Conservation (phyloP, 176 grass and related monocot species). For the Echinochloa phyllopogon region DNA sequence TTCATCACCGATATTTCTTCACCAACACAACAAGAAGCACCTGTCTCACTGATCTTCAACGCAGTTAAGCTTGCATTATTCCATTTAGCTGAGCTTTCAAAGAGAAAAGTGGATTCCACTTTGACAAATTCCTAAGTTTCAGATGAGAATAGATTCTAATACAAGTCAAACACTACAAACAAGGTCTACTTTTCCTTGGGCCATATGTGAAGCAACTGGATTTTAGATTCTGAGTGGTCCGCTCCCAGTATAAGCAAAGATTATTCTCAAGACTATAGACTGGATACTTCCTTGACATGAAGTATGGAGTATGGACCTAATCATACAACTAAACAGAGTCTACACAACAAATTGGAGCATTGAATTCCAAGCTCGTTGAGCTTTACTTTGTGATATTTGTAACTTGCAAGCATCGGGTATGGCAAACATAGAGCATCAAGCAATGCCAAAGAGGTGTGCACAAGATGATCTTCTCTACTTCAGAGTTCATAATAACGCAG, state of each 20-base stretch:
- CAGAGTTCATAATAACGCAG: slow-evolving; percentile 31
- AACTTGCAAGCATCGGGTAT: slow-evolving; percentile 35
- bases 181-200: slow-evolving; percentile 41
- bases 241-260: slow-evolving; percentile 26
- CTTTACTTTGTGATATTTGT: slow-evolving; percentile 16
- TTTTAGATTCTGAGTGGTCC: slow-evolving; percentile 25
- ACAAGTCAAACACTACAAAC: slow-evolving; percentile 26
- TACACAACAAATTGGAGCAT: slow-evolving; percentile 26
- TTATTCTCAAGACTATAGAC: background rate
- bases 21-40: background rate
- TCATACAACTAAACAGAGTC: slow-evolving; percentile 13
- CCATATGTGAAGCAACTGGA: slow-evolving; percentile 48
- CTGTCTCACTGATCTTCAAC: slow-evolving; percentile 1
- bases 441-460: background rate
- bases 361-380: slow-evolving; percentile 13
- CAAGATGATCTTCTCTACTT: background rate
- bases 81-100: slow-evolving; percentile 42
- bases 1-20: background rate
- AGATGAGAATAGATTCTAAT: slow-evolving; percentile 43
- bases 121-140: slow-evolving; percentile 57
- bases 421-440: slow-evolving; percentile 19
- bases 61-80: background rate
- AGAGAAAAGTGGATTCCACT: slow-evolving; percentile 45
- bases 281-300: slow-evolving; percentile 6
- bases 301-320: slow-evolving; percentile 6